Conservation (phyloP, 768 basidiomycete genomes). For the Naganishia onofrii region DNA sequence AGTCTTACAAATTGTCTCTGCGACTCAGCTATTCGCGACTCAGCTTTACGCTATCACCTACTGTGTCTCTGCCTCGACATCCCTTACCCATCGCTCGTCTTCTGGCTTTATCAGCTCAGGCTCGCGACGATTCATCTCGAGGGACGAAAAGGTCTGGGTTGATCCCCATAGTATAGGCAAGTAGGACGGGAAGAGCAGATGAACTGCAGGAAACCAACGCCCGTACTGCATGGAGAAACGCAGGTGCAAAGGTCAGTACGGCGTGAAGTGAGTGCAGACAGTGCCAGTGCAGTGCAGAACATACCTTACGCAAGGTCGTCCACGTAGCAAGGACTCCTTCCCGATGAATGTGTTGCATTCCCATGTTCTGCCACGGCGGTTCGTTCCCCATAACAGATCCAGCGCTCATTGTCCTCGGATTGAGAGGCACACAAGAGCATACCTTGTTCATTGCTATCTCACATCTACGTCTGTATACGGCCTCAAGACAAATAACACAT, state of each 20-base stretch:
- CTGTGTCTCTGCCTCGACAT: background rate
- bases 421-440: background rate
- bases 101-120: background rate
- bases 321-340: slow-evolving; percentile 1
- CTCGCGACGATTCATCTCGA: background rate
- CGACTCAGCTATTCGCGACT: too few relatives aligned
- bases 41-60: too few relatives aligned
- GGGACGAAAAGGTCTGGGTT: background rate
- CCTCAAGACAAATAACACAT: slow-evolving; percentile 6
- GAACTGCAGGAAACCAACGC: background rate
- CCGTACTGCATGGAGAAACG: background rate
- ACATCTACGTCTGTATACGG: background rate
- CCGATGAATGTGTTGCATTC: background rate
- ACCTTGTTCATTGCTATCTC: slow-evolving; percentile 10
- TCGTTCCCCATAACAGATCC: too few relatives aligned
- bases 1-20: too few relatives aligned
- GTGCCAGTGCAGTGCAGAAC: background rate
- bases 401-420: too few relatives aligned
- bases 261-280: background rate
- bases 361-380: background rate
- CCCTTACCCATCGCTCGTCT: background rate
- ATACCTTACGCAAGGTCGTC: slow-evolving; percentile 7
- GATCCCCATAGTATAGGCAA: background rate
- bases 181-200: slow-evolving; percentile 5
- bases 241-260: background rate